Conservation (phyloP, 257 asterid genomes). For the Nicotiana obtusifolia region DNA sequence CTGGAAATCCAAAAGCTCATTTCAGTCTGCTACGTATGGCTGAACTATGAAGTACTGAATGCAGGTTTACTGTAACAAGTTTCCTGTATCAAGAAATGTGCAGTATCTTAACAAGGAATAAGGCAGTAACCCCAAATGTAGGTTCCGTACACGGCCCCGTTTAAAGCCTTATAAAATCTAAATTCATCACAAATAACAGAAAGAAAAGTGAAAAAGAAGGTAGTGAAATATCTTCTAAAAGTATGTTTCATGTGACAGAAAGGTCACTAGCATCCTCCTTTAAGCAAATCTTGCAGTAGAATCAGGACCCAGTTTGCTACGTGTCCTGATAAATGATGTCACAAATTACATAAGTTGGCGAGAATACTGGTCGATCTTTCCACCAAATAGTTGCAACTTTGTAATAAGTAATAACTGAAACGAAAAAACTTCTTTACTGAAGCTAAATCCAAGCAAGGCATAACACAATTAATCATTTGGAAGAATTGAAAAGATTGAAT, state of each 20-base stretch:
- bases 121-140: neutral
- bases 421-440: no score
- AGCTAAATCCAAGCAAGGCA: no score
- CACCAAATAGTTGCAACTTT: no score
- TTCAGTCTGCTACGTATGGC: neutral
- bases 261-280: neutral
- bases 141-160: neutral
- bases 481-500: no score
- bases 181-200: neutral
- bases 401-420: no score
- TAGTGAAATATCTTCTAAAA: neutral
- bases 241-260: neutral
- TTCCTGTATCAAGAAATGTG: neutral
- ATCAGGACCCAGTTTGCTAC: neutral
- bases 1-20: slow-evolving; percentile 29
- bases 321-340: neutral
- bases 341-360: no score
- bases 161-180: neutral
- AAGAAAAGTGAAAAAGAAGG: neutral
- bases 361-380: no score
- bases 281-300: neutral
- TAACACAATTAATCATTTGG: no score
- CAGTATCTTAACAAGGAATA: neutral
- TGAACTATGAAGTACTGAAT: neutral
- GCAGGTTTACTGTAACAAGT: neutral